Percentiles rank a stretch among this genome's conserved stretches.
These are phyloP conservation scores for Kodamaea leandrae DNA, from an alignment of 805 yeast species.

Conservation along the genomic window DNA sequence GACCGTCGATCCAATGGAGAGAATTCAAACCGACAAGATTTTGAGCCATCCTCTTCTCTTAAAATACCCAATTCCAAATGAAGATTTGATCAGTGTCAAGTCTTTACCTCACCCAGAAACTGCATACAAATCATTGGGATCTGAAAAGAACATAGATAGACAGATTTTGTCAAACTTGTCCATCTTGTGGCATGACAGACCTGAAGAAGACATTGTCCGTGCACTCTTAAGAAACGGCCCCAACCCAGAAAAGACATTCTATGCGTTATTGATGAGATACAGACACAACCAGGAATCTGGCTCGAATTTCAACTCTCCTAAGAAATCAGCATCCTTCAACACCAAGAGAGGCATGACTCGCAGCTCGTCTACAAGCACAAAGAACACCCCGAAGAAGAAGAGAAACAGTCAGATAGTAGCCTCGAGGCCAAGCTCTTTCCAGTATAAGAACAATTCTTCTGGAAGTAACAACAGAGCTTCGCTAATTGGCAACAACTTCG, in stretches of 20 bases:
- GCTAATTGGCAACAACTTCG: constrained; percentile 12
- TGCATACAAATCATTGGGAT: constrained; percentile 49
- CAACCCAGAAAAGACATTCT: constrained; percentile 46
- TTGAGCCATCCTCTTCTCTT: constrained; percentile 54
- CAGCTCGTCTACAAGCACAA: constrained; percentile 20
- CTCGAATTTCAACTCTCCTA: constrained; percentile 10
- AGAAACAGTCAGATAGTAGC: constrained; percentile 34
- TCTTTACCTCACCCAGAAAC: constrained; percentile 56
- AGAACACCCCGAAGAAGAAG: constrained; percentile 24
- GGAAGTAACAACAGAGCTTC: constrained; percentile 19
- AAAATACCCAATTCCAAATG: constrained; percentile 49
- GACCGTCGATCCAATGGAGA: constrained; percentile 64
- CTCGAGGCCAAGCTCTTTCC: constrained; percentile 43
- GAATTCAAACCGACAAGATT: constrained; percentile 68
- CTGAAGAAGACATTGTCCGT: constrained; percentile 37
- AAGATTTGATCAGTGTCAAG: constrained; percentile 43
- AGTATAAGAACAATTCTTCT: constrained; percentile 31
- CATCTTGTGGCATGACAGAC: constrained; percentile 57
- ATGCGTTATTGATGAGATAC: constrained; percentile 44
- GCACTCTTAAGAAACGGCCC: constrained; percentile 38
- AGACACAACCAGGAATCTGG: constrained; percentile 34
- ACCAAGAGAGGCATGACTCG: constrained; percentile 16
- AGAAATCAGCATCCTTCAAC: constrained; percentile 16
- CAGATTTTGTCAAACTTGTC: constrained; percentile 54
- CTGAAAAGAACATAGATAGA: constrained; percentile 47